A percentile compares a stretch with the other conserved stretches of the same genome.
Evolutionary conservation across 805 yeast species (phyloP).

Genomic region (Lachancea cidri): DNA sequence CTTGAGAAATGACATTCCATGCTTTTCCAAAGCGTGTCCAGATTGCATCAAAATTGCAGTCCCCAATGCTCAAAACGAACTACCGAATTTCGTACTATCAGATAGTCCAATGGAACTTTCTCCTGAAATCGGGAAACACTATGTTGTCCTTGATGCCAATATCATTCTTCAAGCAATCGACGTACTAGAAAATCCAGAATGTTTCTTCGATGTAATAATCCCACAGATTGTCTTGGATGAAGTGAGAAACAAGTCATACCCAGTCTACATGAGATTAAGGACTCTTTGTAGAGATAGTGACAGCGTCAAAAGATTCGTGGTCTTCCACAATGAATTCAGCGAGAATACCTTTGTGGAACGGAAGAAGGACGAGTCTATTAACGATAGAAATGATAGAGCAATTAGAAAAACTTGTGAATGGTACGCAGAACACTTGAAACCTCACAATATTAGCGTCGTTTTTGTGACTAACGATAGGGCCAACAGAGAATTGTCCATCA

Average conservation of each 20-base stretch:
- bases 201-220: conserved; percentile 84
- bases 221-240: conserved; percentile 95
- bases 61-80: conserved; percentile 61
- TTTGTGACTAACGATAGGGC: conserved; percentile 74
- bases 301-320: conserved; percentile 77
- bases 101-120: conserved; percentile 48
- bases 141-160: conserved; percentile 82
- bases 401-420: conserved; percentile 71
- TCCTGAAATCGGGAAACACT: conserved; percentile 58
- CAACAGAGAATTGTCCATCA: conserved; percentile 52
- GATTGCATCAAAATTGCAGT: conserved; percentile 49
- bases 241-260: conserved; percentile 79
- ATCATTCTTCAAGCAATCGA: conserved; percentile 86
- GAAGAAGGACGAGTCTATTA: conserved; percentile 59
- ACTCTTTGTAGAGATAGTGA: conserved; percentile 55
- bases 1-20: conserved; percentile 86
- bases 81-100: conserved; percentile 63
- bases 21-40: conserved; percentile 68
- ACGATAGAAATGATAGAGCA: conserved; percentile 89
- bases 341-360: conserved; percentile 65
- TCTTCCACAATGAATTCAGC: conserved; percentile 89
- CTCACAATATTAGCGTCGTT: conserved; percentile 41
- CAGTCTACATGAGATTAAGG: conserved; percentile 81
- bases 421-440: conserved; percentile 61
- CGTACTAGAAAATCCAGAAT: conserved; percentile 67